phyloP scores from a whole-genome alignment of 2,329 filamentous ascomycete species.

The Coniosporium tulheliwenetii region DNA sequence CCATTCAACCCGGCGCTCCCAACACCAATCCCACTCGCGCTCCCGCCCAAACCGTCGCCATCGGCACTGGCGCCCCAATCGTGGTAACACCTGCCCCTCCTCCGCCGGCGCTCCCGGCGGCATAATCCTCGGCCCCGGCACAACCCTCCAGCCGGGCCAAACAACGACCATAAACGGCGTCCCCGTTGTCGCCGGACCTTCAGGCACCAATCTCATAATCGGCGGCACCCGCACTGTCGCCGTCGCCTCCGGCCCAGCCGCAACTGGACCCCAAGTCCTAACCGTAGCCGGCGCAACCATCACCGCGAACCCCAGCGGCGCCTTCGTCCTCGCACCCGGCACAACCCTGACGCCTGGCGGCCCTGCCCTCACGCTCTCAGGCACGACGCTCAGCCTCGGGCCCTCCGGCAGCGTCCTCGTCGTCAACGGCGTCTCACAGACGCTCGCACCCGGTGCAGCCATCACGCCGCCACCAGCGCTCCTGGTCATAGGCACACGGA shows the following conservation, averaged over 20 bases:
- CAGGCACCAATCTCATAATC: not conserved
- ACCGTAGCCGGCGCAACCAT: constrained; percentile 3
- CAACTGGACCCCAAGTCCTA: not conserved
- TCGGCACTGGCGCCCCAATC: not conserved
- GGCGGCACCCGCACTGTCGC: not conserved
- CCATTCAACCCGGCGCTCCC: constrained; percentile 2
- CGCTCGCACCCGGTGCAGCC: not conserved
- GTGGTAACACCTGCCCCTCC: too few species aligned
- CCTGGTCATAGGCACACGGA: too few species aligned
- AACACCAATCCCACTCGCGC: constrained; percentile 2
- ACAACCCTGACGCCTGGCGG: constrained; percentile 3
- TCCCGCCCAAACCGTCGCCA: constrained; percentile 6
- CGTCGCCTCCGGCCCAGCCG: not conserved
- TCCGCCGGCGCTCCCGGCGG: too few species aligned
- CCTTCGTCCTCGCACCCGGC: constrained; percentile 2
- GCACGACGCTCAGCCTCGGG: not conserved
- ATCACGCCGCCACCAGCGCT: not conserved
- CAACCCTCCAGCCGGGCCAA: too few species aligned
- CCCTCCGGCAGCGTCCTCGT: constrained; percentile 1
- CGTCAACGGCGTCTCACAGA: constrained; percentile 4
- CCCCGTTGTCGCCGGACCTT: too few species aligned
- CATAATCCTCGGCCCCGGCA: too few species aligned
- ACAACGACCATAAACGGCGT: too few species aligned
- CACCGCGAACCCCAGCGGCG: constrained; percentile 2
- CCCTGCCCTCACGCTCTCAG: constrained; percentile 1